Percentiles rank a stretch among this genome's conserved stretches.
These are phyloP conservation scores for Trichoderma hamatum DNA, from an alignment of 2,329 filamentous ascomycete species.

Conservation along the genomic window DNA sequence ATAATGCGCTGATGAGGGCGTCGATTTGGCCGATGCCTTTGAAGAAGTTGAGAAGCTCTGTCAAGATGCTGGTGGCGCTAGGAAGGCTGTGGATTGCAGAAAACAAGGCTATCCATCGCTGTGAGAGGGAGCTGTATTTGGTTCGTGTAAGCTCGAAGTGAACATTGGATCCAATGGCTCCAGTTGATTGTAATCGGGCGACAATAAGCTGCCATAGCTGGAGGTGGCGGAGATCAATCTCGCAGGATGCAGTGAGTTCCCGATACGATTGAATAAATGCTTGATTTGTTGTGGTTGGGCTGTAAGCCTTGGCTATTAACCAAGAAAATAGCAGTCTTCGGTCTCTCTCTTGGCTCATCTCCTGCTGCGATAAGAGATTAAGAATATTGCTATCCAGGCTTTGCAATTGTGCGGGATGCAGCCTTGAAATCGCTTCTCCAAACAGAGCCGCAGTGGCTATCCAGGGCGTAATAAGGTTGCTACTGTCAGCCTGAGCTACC, in stretches of 20 bases:
- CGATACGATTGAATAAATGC: conserved; percentile 27
- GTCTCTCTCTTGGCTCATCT: conserved; percentile 12
- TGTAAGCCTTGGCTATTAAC: conserved; percentile 32
- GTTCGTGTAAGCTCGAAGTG: conserved; percentile 24
- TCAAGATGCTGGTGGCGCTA: conserved; percentile 9
- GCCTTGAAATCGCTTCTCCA: conserved; percentile 26
- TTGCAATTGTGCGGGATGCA: conserved; percentile 25
- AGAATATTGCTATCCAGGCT: conserved; percentile 26
- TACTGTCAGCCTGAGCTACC: conserved; percentile 30
- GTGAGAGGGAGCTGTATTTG: conserved; percentile 26
- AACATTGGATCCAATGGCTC: conserved; percentile 13
- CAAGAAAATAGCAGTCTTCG: conserved; percentile 31
- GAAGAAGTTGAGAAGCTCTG: conserved; percentile 29
- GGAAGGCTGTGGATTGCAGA: conserved; percentile 21
- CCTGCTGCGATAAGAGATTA: conserved; percentile 27
- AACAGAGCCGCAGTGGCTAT: conserved; percentile 29
- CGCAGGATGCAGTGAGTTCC: not conserved
- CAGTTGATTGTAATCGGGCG: conserved; percentile 27
- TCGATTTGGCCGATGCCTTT: conserved; percentile 29
- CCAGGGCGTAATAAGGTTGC: conserved; percentile 30
- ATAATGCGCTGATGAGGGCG: conserved; percentile 22
- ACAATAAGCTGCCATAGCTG: conserved; percentile 33
- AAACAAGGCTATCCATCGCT: conserved; percentile 31
- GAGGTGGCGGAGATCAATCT: conserved; percentile 20
- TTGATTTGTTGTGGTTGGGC: conserved; percentile 25